Base-by-base conservation (phyloP, 305 asterid species). In the Withania somnifera region DNA sequence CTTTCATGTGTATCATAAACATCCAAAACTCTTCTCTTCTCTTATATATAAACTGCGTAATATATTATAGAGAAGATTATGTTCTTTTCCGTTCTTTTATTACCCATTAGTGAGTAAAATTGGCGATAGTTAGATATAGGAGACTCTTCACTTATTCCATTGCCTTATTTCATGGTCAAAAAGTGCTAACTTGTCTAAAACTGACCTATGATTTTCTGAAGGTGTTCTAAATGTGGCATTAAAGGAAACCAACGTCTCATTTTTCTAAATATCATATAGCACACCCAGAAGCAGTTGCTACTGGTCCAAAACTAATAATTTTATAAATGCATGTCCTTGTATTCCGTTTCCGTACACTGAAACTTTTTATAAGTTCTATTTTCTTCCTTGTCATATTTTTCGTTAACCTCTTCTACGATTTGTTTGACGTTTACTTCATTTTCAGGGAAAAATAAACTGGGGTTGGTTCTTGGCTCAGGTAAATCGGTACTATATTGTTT, bases 391-490 rank as follows among this genome's bases (percentile, higher is more conserved):
- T 71, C 38, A 71, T 68, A 14, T 22, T 20, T 36, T 40, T 40
- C 13, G 4, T 11, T 68, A 68, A 71, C 58, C 40, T 71, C 79
- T 38, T 73, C 58, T 24, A 15, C 7, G 26, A 45, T 45, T 73
- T 73, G 26, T 73, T 60, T 73, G 79, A 73, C 6, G 0, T 73
- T n/a, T 45, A 26, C 79, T n/a, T 73, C 42, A 47, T 73, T 73
- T 47, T 73, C 79, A 73, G 79, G 79, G 15, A 47, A 47, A 4
- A 2, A 15, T 24, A 47, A 73, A 2, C 5, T 73, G 60, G 26
- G 17, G 3, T 47, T 73, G 79, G 47, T 73, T 73, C 79, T 73
- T 24, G 79, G 79, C 42, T 73, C 45, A 73, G 79, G 79, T 73
- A 73, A 73, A 5, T 15, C 20, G 47, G 28, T 47, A 50, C 42